These are phyloP conservation scores for Ascocoryne sarcoides DNA, from an alignment of 2,329 filamentous ascomycete genomes.

Conservation along the genomic window DNA sequence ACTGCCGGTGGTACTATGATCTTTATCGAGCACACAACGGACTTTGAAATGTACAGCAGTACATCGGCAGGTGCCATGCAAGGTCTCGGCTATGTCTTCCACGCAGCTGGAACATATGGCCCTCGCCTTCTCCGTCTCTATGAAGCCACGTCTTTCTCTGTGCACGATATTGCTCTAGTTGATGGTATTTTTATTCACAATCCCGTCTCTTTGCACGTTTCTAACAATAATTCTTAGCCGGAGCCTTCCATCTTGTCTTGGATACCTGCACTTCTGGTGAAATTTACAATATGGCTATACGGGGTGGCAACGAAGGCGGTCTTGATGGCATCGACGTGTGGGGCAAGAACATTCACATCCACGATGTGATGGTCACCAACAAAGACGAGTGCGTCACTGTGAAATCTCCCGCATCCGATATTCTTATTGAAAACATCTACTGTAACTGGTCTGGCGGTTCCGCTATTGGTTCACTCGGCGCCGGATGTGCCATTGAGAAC, in stretches of 20 bases:
- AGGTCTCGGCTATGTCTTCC: slow-evolving; percentile 42
- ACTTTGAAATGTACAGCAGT: slow-evolving; percentile 46
- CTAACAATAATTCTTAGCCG: slow-evolving; percentile 9
- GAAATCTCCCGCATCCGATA: slow-evolving; percentile 44
- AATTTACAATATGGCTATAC: slow-evolving; percentile 46
- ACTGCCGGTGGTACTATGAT: slow-evolving; percentile 44
- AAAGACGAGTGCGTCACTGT: slow-evolving; percentile 53
- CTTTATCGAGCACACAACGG: slow-evolving; percentile 38
- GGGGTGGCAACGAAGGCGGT: slow-evolving; percentile 42
- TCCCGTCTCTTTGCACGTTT: not conserved
- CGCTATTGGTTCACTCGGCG: slow-evolving; percentile 46
- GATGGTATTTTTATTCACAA: too few relatives aligned
- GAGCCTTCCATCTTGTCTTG: slow-evolving; percentile 35
- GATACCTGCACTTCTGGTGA: slow-evolving; percentile 44
- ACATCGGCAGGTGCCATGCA: slow-evolving; percentile 44
- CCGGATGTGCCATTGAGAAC: slow-evolving; percentile 37
- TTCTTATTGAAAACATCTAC: slow-evolving; percentile 49
- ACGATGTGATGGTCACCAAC: slow-evolving; percentile 53
- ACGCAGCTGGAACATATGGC: slow-evolving; percentile 23
- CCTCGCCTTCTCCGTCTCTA: slow-evolving; percentile 18
- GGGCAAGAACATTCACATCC: slow-evolving; percentile 46
- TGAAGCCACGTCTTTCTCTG: slow-evolving; percentile 16
- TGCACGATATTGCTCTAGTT: slow-evolving; percentile 20
- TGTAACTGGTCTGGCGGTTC: slow-evolving; percentile 52
- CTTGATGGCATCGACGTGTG: slow-evolving; percentile 49